phyloP scores from a whole-genome alignment of 73 alveolate species.

The Tetrahymena elliotti region DNA sequence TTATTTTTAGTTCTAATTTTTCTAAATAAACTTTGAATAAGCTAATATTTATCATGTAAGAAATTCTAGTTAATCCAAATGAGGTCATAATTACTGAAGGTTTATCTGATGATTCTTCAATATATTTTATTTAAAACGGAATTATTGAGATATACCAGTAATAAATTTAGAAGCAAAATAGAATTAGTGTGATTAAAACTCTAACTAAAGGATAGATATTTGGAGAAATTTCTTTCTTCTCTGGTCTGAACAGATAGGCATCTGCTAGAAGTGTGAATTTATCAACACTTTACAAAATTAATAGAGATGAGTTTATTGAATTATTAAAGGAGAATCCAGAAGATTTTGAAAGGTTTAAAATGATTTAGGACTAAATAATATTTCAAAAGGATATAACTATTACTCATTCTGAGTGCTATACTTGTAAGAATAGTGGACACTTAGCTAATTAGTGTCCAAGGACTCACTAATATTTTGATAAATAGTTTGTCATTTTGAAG shows the following conservation, averaged over 20 bases:
- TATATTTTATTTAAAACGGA: background rate
- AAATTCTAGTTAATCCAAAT: background rate
- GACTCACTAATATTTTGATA: background rate
- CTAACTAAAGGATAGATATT: background rate
- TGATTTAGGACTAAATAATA: background rate
- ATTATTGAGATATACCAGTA: background rate
- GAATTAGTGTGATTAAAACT: background rate
- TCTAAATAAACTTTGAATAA: background rate
- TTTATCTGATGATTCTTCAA: background rate
- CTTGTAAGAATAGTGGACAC: background rate
- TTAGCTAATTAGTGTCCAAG: background rate
- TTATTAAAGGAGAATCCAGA: background rate
- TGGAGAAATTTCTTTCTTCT: constrained; percentile 26
- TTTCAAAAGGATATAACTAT: background rate
- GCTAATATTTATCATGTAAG: background rate
- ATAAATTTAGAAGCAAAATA: background rate
- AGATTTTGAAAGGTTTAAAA: constrained; percentile 13
- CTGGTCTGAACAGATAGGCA: background rate
- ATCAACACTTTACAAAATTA: background rate
- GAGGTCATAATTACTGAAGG: background rate
- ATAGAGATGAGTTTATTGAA: background rate
- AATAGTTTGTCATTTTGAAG: background rate
- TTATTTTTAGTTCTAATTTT: background rate
- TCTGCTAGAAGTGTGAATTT: constrained; percentile 18
- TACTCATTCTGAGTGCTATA: background rate